These are phyloP conservation scores for Cyberlindnera subsufficiens DNA, from an alignment of 805 yeast species.

Conservation along the genomic window DNA sequence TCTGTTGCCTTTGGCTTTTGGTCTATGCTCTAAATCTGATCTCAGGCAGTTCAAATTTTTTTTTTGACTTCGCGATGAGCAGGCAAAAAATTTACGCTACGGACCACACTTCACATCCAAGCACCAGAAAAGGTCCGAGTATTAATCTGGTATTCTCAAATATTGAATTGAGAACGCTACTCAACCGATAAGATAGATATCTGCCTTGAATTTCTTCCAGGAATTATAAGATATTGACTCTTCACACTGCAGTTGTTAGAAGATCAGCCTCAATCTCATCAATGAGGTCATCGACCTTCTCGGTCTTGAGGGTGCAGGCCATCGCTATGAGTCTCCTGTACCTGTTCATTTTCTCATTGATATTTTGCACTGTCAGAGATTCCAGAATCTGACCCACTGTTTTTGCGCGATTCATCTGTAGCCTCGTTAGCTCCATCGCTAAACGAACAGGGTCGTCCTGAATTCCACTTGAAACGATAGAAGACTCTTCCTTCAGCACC, in stretches of 20 bases:
- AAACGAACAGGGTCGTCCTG: slow-evolving; percentile 17
- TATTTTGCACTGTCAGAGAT: slow-evolving; percentile 37
- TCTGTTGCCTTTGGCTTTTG: background rate
- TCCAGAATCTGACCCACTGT: slow-evolving; percentile 45
- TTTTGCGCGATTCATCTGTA: slow-evolving; percentile 46
- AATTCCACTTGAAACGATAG: slow-evolving; percentile 12
- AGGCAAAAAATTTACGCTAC: slow-evolving; percentile 7
- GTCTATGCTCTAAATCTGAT: background rate
- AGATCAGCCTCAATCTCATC: slow-evolving; percentile 64
- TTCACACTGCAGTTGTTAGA: slow-evolving; percentile 13
- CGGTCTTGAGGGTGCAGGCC: slow-evolving; percentile 71
- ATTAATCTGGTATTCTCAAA: too few relatives aligned
- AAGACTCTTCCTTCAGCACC: slow-evolving; percentile 49
- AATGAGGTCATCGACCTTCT: slow-evolving; percentile 73
- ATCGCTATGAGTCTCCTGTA: slow-evolving; percentile 73
- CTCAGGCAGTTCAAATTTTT: background rate
- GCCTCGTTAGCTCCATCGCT: slow-evolving; percentile 39
- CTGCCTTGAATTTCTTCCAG: too few relatives aligned
- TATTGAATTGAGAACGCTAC: too few relatives aligned
- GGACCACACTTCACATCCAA: background rate
- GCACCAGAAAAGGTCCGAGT: too few relatives aligned
- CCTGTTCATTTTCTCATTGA: slow-evolving; percentile 60
- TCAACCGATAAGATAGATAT: too few relatives aligned
- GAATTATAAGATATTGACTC: background rate
- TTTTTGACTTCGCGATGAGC: slow-evolving; percentile 1